Conservation (phyloP, 805 yeast species). For the Nakazawaea pomicola region DNA sequence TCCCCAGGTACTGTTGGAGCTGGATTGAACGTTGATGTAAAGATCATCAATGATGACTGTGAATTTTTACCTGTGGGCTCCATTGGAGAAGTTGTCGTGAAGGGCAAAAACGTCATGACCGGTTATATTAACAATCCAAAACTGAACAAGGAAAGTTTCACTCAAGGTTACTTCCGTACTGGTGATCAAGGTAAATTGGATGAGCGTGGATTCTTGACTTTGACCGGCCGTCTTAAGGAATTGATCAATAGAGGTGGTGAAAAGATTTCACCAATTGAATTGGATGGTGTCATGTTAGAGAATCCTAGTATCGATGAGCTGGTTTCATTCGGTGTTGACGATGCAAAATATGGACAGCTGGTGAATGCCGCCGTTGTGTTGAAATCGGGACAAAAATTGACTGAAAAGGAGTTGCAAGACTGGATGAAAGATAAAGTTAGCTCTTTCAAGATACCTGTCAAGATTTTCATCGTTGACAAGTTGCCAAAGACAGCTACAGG, state of each 20-base stretch:
- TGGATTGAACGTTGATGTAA: slow-evolving; percentile 68
- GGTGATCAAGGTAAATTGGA: slow-evolving; percentile 73
- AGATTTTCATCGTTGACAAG: slow-evolving; percentile 50
- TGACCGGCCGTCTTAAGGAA: slow-evolving; percentile 72
- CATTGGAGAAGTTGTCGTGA: slow-evolving; percentile 66
- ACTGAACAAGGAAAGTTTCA: slow-evolving; percentile 59
- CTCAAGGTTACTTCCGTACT: slow-evolving; percentile 58
- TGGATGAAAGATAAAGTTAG: slow-evolving; percentile 44
- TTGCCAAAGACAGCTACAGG: slow-evolving; percentile 79
- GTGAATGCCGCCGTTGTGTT: slow-evolving; percentile 68
- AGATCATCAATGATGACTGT: slow-evolving; percentile 49
- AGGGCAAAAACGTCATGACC: slow-evolving; percentile 63
- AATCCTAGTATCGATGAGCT: slow-evolving; percentile 65
- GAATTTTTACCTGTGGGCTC: slow-evolving; percentile 42
- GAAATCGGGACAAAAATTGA: slow-evolving; percentile 31
- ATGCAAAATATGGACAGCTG: slow-evolving; percentile 63
- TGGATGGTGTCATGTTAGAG: slow-evolving; percentile 56
- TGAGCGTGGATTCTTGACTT: slow-evolving; percentile 49
- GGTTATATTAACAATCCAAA: slow-evolving; percentile 70
- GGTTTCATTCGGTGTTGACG: slow-evolving; percentile 64
- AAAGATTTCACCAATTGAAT: slow-evolving; percentile 68
- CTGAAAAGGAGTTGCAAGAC: slow-evolving; percentile 39
- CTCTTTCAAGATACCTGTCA: slow-evolving; percentile 55
- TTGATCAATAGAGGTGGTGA: slow-evolving; percentile 76
- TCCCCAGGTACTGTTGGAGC: slow-evolving; percentile 61